A percentile compares a stretch with the other conserved stretches of the same genome.
Conservation (phyloP, 2,329 filamentous ascomycete species). For the Pochonia chlamydosporia region DNA sequence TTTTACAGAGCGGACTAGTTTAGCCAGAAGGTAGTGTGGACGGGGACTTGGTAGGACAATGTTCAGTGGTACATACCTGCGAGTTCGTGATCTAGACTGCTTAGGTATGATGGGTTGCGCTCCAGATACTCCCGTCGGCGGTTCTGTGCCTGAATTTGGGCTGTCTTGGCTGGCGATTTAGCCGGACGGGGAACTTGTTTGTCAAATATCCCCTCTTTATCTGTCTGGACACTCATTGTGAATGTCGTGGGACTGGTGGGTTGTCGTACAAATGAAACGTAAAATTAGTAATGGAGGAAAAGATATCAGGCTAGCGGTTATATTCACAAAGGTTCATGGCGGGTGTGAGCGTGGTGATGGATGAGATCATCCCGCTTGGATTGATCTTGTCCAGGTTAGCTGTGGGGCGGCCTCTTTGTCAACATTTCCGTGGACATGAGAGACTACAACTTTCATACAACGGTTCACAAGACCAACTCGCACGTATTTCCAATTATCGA, state of each 20-base stretch:
- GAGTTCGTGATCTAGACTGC: conserved; percentile 47
- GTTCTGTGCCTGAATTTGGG: conserved; percentile 61
- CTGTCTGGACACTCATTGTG: neutral
- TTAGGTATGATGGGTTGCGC: conserved; percentile 66
- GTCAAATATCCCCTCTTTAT: conserved; percentile 10
- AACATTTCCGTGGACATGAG: no score
- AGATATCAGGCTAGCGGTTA: neutral
- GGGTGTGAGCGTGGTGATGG: neutral
- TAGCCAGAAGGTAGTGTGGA: no score
- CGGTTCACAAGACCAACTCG: no score
- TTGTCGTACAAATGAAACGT: neutral
- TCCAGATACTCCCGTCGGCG: conserved; percentile 72
- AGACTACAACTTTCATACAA: no score
- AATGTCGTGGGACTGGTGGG: neutral
- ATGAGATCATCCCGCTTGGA: neutral
- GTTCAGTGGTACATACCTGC: conserved; percentile 37
- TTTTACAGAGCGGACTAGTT: no score
- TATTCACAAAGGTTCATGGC: no score
- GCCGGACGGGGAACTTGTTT: conserved; percentile 39
- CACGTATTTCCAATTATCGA: no score
- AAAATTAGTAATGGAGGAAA: no score
- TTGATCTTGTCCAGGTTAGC: no score
- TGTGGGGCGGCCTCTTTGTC: no score
- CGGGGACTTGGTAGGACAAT: no score
- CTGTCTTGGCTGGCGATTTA: conserved; percentile 33